Base-by-base conservation (phyloP, 495 filamentous ascomycete genomes). In the Aspergillus panamensis region DNA sequence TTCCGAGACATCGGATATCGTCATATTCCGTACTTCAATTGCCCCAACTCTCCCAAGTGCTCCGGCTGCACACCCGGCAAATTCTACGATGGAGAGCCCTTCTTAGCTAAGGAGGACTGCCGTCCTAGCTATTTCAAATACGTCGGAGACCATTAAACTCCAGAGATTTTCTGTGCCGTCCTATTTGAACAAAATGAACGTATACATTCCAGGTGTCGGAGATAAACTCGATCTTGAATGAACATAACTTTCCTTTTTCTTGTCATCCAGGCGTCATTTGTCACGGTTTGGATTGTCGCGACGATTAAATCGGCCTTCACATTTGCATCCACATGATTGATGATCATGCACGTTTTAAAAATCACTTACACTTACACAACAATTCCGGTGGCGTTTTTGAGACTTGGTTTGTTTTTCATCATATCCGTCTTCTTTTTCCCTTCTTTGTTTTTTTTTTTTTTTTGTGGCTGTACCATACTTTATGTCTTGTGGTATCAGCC, bases 1-100 rank as follows among this genome's bases (percentile, higher is more conserved):
- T 99, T 99, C 86, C 90, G 93, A 39, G 95, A 99, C 71, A 97
- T 99, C 61, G 95, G 95, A 55, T 99, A 99, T 73, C 90, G 95
- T 64, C 95, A 99, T 66, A 95, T 97, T 48, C 95, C 95, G 25
- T 99, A 94, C 78, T 95, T 92, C 80, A 97, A 97, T 73, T 99
- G 95, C 71, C 95, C 95, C 54, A 96, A 94, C 73, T 93, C 88
- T 17, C 90, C 91, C 31, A 97, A 97, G 71, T 99, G 95, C 69
- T 86, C 82, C 57, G 91, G 92, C 61, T 99, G 95, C 69, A 80
- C 84, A 12, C 84, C 90, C 0, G 95, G 92, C 39, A 80, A 87
- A 32, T 88, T 96, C 63, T 96, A 89, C 45, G 91, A 94, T 61
- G 95, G 95, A 62, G 92, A 90, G 60, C 72, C 80, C 30, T 96